These are phyloP conservation scores for Xylaria intraflava DNA, from an alignment of 495 filamentous ascomycete genomes.

Conservation along the genomic window DNA sequence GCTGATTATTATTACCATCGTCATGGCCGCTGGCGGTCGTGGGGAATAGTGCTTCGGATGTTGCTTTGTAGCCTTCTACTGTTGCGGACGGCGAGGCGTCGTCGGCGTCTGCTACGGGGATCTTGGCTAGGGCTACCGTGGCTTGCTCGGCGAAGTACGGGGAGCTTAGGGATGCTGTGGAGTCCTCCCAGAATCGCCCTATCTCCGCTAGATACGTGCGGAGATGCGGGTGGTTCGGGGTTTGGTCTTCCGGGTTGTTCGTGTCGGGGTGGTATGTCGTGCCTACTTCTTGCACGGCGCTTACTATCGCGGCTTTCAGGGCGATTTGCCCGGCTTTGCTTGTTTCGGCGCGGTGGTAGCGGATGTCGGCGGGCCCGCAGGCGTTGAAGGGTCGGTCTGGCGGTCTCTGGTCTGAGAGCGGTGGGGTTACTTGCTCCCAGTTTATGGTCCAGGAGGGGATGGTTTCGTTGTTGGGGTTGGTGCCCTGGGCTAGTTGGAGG, in stretches of 20 bases:
- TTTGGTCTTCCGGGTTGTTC: not conserved
- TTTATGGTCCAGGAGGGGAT: constrained; percentile 8
- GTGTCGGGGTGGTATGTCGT: not conserved
- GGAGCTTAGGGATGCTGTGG: constrained; percentile 11
- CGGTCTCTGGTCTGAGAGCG: not conserved
- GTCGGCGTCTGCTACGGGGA: constrained; percentile 4
- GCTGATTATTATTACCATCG: not conserved
- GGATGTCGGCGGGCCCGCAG: constrained; percentile 10
- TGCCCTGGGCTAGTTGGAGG: constrained; percentile 9
- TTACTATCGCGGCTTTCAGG: constrained; percentile 4
- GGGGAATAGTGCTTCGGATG: constrained; percentile 1
- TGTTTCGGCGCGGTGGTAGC: constrained; percentile 10
- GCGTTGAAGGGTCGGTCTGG: constrained; percentile 8
- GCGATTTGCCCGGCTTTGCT: not conserved
- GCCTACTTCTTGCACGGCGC: constrained; percentile 3
- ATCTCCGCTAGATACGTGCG: constrained; percentile 8
- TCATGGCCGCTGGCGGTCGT: not conserved
- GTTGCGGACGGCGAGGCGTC: not conserved
- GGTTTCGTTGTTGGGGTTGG: not conserved
- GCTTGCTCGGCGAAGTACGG: constrained; percentile 11
- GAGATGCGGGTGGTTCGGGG: too few relatives aligned
- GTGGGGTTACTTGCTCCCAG: constrained; percentile 6
- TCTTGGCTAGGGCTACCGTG: constrained; percentile 11
- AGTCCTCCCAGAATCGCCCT: constrained; percentile 11
- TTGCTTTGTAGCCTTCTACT: constrained; percentile 5